Evolutionary conservation across 441 rosid species (phyloP), one percentile per base, ranked within the genome.

Genomic region (Pelargonium myrrhifolium): DNA sequence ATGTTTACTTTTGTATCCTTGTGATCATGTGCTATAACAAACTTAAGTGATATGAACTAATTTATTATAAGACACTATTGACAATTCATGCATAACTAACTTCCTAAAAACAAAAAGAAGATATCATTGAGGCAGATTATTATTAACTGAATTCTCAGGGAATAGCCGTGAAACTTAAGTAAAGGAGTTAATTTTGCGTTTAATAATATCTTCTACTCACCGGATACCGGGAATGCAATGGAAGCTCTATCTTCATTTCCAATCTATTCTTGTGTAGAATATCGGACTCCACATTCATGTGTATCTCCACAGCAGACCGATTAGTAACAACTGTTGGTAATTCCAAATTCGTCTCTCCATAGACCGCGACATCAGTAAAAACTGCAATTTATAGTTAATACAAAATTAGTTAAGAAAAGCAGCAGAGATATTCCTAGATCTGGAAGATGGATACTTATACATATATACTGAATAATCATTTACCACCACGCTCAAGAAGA

Each of bases 291-390:
- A 83, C 63, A 22, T 76, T 74, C 70, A 85, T 69, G 75, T 88
- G 98, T 79, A 87, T 76, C 88, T 92, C 96, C 62, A 92, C 90
- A 59, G 74, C 81, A 14, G 93, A 82, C n/a, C 72, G 84, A 63
- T 94, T 85, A 39, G 98, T 92, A 73, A 65, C 84, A 72, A 88
- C 76, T 14, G 96, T 82, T 47, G 96, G 98, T 75, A 86, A 70
- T 68, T 94, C 99, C 69, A 94, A 84, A 81, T 89, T 85, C 58
- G 84, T 80, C 76, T 89, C 98, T 78, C 98, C 94, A 10, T 85
- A 87, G 71, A 88, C 94, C 67, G 89, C 87, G 31, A 84, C 73
- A 24, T 78, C 82, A 56, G 71, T 68, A 40, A 78, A 92, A 37
- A 37, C 99, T 91, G 85, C 77, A 79, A 74, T 18, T 42, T 9